Base-by-base conservation (phyloP, 768 basidiomycete genomes). In the Omphalotus guepiniiformis region DNA sequence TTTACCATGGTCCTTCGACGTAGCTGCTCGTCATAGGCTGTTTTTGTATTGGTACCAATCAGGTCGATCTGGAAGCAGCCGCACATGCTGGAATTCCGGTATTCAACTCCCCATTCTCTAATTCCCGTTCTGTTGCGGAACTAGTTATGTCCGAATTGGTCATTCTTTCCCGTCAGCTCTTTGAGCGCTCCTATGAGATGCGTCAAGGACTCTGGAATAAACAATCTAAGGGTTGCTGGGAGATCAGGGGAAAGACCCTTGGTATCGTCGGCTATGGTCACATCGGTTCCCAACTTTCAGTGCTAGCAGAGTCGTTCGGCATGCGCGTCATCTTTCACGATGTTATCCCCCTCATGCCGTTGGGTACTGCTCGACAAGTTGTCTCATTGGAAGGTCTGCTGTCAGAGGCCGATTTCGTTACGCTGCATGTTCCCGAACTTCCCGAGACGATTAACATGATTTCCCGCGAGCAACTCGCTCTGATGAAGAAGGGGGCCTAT, bases 11-110 rank as follows among this genome's bases (percentile, higher is more conserved):
- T 39, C 36, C 11, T 8, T 4, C 30, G 9, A 8, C 39, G 6
- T 59, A 99, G 93, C 86, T 99, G 38, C 78, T 97, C 11, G 90
- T 85, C 60, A 92, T 98, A 53, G 95, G 96, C 9, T 99, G 96
- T 67, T 99, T 99, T 79, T 99, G 96, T 70, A 99, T 99, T 55
- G 96, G 96, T 42, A 94, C 92, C 44, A 98, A 98, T 68, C 96
- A 98, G 67, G 96, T 98, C 55, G 93, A 97, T 63, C 83, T 99
- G 38, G 51, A 63, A 41, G 82, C 87, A 2, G 93, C 94, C 21
- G 82, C 87, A 28, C 80, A 80, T 45, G 82, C 88, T 43, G 96
- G 96, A 49, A 88, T 99, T 55, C 92, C 95, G 23, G 95, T 99
- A 47, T 99, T 99, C 78, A 99, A 99, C 67, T 98, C 96, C 5